Evolutionary conservation across 306 rosid species (phyloP), one percentile per base, ranked within the genome.

Genomic region (Oxytropis ochrocephala): DNA sequence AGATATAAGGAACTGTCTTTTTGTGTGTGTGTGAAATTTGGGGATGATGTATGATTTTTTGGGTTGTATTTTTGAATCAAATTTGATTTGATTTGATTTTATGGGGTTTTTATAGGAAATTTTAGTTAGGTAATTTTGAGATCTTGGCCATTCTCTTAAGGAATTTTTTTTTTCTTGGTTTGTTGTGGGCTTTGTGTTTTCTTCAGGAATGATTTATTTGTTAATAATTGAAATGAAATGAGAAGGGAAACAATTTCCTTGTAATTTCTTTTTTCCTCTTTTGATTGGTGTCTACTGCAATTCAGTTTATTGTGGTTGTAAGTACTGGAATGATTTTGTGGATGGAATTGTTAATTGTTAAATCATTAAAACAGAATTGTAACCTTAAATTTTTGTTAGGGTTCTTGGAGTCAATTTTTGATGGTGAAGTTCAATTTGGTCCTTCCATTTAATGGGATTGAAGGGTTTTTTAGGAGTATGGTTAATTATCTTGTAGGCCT

Each of bases 271-370:
- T 44, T 24, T 24, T 24, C 29, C 29, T 24, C 3, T 24, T 24
- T 24, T 24, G 29, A 24, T 24, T 24, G 29, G 29, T 4, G 2
- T 21, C 49, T 21, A 2, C 24, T 44, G 19, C 16, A 2, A 3
- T 19, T 66, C 11, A 36, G 6, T 29, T 65, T 36, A 14, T 24
- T 60, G 43, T 47, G 19, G 57, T 49, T 62, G 50, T 47, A 5
- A 67, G 12, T 57, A 8, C 55, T 63, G 51, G 33, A 19, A 29
- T 55, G 69, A 44, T 62, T 73, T 21, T 63, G 52, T 43, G 27
- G 75, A 73, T 83, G 78, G 66, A 24, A 68, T 73, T 67, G 48
- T 72, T 70, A 33, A 24, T 29, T 73, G 56, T 13, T 64, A 65
- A 5, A 32, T 38, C 10, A 29, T 57, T 36, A 4, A 53, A 21